Conservation (phyloP, 192 early-diverging fungal genomes). For the Gonapodya prolifera region DNA sequence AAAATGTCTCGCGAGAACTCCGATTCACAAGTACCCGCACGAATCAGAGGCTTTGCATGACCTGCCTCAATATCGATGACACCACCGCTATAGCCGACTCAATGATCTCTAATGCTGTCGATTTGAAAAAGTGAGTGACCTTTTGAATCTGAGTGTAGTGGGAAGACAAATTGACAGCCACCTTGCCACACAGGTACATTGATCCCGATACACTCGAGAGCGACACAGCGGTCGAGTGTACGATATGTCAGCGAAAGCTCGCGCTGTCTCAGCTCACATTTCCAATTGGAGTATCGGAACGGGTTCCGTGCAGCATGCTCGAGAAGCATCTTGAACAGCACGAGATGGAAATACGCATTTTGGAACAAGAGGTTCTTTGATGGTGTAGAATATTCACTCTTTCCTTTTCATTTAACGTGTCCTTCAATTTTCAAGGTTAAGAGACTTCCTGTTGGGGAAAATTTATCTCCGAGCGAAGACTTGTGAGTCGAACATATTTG, state of each 20-base stretch:
- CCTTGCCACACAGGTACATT: neutral
- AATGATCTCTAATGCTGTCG: neutral
- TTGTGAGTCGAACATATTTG: too few species aligned
- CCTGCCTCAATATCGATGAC: neutral
- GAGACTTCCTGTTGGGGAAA: too few species aligned
- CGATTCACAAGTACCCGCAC: neutral
- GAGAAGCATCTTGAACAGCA: neutral
- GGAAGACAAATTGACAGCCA: too few species aligned
- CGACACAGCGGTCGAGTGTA: neutral
- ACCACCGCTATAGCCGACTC: neutral
- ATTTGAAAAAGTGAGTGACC: neutral
- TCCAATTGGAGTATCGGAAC: neutral
- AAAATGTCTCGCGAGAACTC: neutral
- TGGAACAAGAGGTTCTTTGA: neutral
- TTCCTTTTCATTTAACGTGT: too few species aligned
- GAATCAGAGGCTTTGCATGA: neutral
- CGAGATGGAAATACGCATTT: neutral
- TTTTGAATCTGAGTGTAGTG: neutral
- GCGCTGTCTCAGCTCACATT: neutral
- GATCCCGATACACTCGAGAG: neutral
- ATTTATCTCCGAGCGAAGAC: too few species aligned
- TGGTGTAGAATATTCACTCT: too few species aligned
- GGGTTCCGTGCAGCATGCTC: neutral
- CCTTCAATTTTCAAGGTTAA: too few species aligned
- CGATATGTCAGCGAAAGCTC: neutral